Base-by-base conservation (phyloP, 176 grass and related monocot genomes). In the Oryza rufipogon region DNA sequence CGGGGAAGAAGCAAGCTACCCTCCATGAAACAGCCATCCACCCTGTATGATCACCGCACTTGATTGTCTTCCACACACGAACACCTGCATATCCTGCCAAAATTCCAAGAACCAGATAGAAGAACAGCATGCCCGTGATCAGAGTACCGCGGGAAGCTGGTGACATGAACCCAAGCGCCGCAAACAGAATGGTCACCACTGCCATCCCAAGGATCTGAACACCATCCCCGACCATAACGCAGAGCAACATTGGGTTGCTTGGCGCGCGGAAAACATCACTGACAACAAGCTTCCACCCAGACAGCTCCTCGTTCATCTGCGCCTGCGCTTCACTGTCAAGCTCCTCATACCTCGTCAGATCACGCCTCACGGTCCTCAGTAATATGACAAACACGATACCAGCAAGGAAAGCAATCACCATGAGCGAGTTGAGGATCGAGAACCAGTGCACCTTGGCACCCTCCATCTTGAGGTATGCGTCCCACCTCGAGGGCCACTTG, bases 391-490 rank as follows among this genome's bases (percentile, higher is more conserved):
- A 89, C 10, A 94, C 92, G 71, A 94, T 94, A 22, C 89, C 92
- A 11, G 89, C 92, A 8, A 94, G 89, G 87, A 94, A 94, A 0
- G 92, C 89, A 20, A 94, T 94, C 54, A 94, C 92, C 92, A 94
- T 94, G 2, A 94, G 87, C n/a, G 92, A 94, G 83, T 94, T 94
- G 48, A 94, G 89, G 70, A 94, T 94, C 23, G 92, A 94, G 89
- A 94, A 94, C 92, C 92, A 94, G 81, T 94, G 92, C 80, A 94
- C 92, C 92, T 94, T 94, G 63, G 92, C 89, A 16, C 92, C 92
- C 74, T 94, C 92, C 92, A 94, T 94, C 89, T 91, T 94, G 25
- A 94, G 85, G 75, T 94, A 94, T 11, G 92, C 92, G 56, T 94
- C 92, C 92, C 92, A 94, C 48, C 92, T 67, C 11, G 92, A 94